These are phyloP conservation scores for Phytopythium helicoides DNA, from an alignment of 352 stramenopile species.

Conservation along the genomic window DNA sequence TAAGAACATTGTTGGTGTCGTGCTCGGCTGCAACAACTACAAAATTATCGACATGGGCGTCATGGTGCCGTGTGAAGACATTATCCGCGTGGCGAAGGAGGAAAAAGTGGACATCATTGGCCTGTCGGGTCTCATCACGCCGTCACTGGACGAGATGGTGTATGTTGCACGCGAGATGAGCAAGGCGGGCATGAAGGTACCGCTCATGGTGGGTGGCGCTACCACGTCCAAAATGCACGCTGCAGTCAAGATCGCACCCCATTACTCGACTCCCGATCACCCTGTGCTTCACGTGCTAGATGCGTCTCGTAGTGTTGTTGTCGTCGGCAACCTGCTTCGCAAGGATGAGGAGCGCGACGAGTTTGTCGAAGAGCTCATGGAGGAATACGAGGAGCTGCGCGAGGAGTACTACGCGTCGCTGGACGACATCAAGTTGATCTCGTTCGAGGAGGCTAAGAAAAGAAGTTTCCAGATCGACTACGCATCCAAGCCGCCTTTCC, in stretches of 20 bases:
- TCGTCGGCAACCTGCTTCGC: conserved; percentile 92
- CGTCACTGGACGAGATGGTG: conserved; percentile 98
- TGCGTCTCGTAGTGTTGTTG: conserved; percentile 94
- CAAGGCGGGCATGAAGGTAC: conserved; percentile 92
- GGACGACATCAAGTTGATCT: conserved; percentile 66
- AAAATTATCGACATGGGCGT: conserved; percentile 97
- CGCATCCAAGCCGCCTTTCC: conserved; percentile 72
- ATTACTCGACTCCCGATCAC: conserved; percentile 94
- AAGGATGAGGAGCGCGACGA: conserved; percentile 88
- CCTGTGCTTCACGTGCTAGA: conserved; percentile 98
- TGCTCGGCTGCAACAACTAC: conserved; percentile 99
- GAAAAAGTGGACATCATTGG: conserved; percentile 96
- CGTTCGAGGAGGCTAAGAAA: conserved; percentile 42
- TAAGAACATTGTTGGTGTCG: conserved; percentile 99
- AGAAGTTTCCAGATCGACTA: conserved; percentile 93
- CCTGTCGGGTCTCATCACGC: conserved; percentile 97
- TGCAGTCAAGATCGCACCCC: conserved; percentile 96
- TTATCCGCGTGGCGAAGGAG: conserved; percentile 55
- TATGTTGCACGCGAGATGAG: conserved; percentile 95
- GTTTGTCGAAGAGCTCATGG: conserved; percentile 93
- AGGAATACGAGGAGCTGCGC: conserved; percentile 92
- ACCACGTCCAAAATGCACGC: conserved; percentile 98
- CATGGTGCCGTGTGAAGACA: conserved; percentile 94
- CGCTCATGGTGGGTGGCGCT: conserved; percentile 96
- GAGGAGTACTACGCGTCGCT: conserved; percentile 86